Percentiles rank a stretch among this genome's conserved stretches.
phyloP scores from a whole-genome alignment of 805 yeast genomes.

The Candida ovalis region DNA sequence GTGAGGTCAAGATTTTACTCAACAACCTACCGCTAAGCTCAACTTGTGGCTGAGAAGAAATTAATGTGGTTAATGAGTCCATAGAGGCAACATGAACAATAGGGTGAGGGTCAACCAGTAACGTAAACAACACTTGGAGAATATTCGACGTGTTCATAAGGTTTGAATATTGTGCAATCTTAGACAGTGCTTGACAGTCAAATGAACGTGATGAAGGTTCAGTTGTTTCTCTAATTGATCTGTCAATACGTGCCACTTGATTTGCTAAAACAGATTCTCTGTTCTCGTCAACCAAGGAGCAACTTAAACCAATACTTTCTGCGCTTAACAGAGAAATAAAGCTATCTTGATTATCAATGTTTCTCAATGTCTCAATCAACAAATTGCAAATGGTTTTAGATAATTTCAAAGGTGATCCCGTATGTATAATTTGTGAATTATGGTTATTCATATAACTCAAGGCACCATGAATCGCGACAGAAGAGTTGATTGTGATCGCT shows the following conservation, averaged over 20 bases:
- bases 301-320: constrained; percentile 30
- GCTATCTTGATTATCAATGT: constrained; percentile 20
- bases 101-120: constrained; percentile 81
- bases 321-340: constrained; percentile 27
- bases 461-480: constrained; percentile 60
- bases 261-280: constrained; percentile 29
- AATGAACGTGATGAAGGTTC: constrained; percentile 66
- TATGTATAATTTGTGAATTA: constrained; percentile 8
- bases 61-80: constrained; percentile 50
- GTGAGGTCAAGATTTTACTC: constrained; percentile 37
- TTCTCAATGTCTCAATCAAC: constrained; percentile 28
- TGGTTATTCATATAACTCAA: constrained; percentile 29
- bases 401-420: constrained; percentile 14
- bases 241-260: constrained; percentile 52
- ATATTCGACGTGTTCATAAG: constrained; percentile 40
- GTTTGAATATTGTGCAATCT: constrained; percentile 24
- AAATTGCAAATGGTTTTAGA: constrained; percentile 19
- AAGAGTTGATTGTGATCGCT: constrained; percentile 58
- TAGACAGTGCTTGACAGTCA: constrained; percentile 41
- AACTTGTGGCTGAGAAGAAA: constrained; percentile 46
- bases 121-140: constrained; percentile 52
- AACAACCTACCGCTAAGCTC: constrained; percentile 32
- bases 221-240: constrained; percentile 58
- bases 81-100: constrained; percentile 72
- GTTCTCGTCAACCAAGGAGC: constrained; percentile 23